phyloP scores from a whole-genome alignment of 306 rosid genomes.

The Prunus mume region DNA sequence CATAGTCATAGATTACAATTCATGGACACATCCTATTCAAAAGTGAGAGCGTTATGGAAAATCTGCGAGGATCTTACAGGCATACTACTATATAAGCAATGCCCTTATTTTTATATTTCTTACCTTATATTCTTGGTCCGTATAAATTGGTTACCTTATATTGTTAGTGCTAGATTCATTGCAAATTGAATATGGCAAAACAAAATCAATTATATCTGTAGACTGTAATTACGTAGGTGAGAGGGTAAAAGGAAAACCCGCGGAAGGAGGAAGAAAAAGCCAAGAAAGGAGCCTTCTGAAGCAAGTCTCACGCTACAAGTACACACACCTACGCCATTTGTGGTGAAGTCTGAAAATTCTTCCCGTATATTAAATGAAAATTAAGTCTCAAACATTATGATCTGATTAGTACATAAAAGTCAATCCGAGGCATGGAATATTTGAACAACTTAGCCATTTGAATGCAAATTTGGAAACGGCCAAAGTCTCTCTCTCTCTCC shows the following conservation, averaged over 20 bases:
- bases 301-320: neutral
- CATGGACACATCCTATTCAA: neutral
- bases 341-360: neutral
- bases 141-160: neutral
- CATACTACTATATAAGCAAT: too few species aligned
- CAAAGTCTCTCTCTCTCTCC: slow-evolving; percentile 1
- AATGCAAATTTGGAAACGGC: slow-evolving; percentile 3
- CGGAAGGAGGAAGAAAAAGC: neutral
- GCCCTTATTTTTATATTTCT: too few species aligned
- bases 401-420: neutral
- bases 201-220: neutral
- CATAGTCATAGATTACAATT: too few species aligned
- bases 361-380: neutral
- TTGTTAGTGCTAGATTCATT: too few species aligned
- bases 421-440: neutral
- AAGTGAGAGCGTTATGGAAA: too few species aligned
- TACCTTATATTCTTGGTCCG: too few species aligned
- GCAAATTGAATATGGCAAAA: neutral
- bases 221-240: neutral
- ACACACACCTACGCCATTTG: neutral
- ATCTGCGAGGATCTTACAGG: too few species aligned
- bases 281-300: neutral
- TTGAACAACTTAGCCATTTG: neutral
- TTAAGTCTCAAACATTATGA: neutral
- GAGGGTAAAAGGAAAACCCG: neutral